Base-by-base conservation (phyloP, 768 basidiomycete species). In the Boletus reticulatus region DNA sequence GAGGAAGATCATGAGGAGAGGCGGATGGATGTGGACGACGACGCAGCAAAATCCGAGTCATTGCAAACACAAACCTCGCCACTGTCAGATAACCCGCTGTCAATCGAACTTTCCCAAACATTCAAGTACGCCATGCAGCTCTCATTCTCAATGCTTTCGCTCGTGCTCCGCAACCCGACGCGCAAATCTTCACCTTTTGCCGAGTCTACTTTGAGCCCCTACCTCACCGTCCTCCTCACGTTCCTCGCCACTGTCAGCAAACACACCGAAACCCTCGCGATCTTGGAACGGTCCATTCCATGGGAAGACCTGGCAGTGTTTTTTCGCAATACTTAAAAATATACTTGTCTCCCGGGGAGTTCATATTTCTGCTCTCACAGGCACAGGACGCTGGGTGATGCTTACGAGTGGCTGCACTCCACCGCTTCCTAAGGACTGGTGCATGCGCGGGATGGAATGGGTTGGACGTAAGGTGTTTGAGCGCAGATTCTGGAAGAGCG, bases 361-460 rank as follows among this genome's bases (percentile, higher is more conserved):
- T 32, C 62, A 52, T 38, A 66, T 70, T 20, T 56, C 68, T 51
- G 52, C 61, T 58, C 60, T 64, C 45, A 43, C 68, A 34, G 68
- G 74, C n/a, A 68, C 72, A 36, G 80, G 86, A 43, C 79, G 81
- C 37, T 84, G 85, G 77, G 68, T 75, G 22, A 84, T 94, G 76
- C 76, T 91, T 32, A 89, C 88, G 0, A 84, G 78, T 43, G 83
- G 83, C 14, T 87, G 84, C 57, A 73, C 81, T 20, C 85, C 86
- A 0, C 86, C 92, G 0, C 75, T 98, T 2, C 81, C 90, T 0
- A 96, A 99, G 71, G 97, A 98, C 65, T 98, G 95, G 94, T 91
- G 89, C 64, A 68, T 98, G 61, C 82, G 97, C 32, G 97, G 97
- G 1, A 92, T 95, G 87, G 94, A 94, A 62, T 99, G 97, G 97